Conservation (phyloP, 495 filamentous ascomycete genomes). For the Podospora australis region DNA sequence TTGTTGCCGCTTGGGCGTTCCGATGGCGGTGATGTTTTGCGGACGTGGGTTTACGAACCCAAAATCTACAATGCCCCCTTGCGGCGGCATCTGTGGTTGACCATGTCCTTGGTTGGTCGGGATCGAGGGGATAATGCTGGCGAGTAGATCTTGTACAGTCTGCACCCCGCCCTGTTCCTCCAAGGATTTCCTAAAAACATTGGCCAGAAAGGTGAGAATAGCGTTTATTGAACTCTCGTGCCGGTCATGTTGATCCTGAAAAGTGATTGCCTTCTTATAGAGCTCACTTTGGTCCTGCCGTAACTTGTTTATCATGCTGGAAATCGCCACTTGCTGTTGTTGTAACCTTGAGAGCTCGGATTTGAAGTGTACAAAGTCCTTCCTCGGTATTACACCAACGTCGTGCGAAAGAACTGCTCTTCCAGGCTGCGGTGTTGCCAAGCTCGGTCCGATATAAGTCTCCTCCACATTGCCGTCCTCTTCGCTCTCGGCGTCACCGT, state of each 20-base stretch:
- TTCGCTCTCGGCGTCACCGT: constrained; percentile 63
- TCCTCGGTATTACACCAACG: constrained; percentile 55
- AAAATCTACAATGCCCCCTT: constrained; percentile 68
- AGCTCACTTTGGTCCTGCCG: constrained; percentile 81
- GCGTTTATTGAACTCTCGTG: constrained; percentile 98
- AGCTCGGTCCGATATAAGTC: constrained; percentile 11
- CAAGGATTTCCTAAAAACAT: constrained; percentile 76
- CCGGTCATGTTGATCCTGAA: constrained; percentile 85
- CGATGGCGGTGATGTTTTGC: constrained; percentile 29
- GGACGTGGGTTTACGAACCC: constrained; percentile 47
- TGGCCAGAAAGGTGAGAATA: constrained; percentile 92
- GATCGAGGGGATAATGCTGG: constrained; percentile 60
- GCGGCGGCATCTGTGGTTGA: constrained; percentile 44
- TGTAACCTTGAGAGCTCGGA: constrained; percentile 74
- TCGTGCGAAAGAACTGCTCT: constrained; percentile 29
- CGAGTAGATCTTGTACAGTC: constrained; percentile 65
- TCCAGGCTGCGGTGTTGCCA: constrained; percentile 8
- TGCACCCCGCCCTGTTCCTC: constrained; percentile 55
- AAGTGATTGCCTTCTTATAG: constrained; percentile 81
- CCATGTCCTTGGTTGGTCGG: constrained; percentile 37
- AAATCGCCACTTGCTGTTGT: constrained; percentile 77
- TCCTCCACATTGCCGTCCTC: constrained; percentile 52
- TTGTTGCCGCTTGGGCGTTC: constrained; percentile 38
- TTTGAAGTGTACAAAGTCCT: constrained; percentile 71
- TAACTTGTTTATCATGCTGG: constrained; percentile 66